Evolutionary conservation across 2,329 filamentous ascomycete genomes (phyloP), one percentile per base, ranked within the genome.

Genomic region (Beauveria australis): DNA sequence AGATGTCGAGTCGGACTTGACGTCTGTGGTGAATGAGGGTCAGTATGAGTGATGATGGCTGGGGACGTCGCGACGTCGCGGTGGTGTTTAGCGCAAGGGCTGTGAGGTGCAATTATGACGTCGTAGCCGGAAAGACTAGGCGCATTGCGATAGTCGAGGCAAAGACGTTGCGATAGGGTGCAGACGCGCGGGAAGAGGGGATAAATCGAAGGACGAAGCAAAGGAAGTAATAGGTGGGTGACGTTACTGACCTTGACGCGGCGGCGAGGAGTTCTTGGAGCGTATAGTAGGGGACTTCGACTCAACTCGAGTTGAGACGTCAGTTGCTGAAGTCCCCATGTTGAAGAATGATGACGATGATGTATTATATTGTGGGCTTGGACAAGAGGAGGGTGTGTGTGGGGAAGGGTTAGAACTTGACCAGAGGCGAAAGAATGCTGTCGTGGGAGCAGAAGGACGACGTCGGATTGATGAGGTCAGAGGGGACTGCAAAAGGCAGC

Each of bases 231-330:
- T 44, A 24, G 33, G 5, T 14, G 14, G 33, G 26, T 30, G 43
- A 16, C 8, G 9, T 24, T 30, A 70, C 77, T 72, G 70, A 81
- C 79, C 78, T 76, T 72, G 71, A 61, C 72, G 72, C 52, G 73
- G 71, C 66, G 77, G 72, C 61, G 75, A 74, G 58, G 65, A 41
- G 55, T 74, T 76, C 70, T 70, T 76, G 64, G 75, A 70, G 62
- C 74, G 75, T 69, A 77, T 78, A 65, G 79, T 78, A 65, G 79
- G 79, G 66, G 79, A 81, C 72, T 78, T 79, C 64, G 77, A 76
- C 68, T 75, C 73, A 72, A 72, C 75, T 70, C 72, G 67, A 63
- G 69, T 70, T 64, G 73, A 72, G 65, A 72, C 67, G 70, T 71
- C 70, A 65, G 70, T 70, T 67, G 75, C 70, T 66, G 78, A 74